These are phyloP conservation scores for Licmophora abbreviata DNA, from an alignment of 108 stramenopile genomes.

Conservation along the genomic window DNA sequence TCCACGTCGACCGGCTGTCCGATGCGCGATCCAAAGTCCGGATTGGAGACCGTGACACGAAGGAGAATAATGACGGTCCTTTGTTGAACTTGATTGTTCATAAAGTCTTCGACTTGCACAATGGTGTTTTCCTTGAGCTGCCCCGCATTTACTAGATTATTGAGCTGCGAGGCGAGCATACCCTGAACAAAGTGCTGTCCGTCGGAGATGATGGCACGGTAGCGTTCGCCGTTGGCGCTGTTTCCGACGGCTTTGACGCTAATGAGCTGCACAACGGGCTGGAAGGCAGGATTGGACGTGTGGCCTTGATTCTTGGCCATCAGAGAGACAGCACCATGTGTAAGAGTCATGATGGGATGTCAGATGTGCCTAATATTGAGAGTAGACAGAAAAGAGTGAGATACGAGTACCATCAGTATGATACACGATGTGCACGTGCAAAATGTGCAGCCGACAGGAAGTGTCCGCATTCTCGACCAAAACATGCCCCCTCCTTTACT, in stretches of 20 bases:
- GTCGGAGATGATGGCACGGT: slow-evolving; percentile 72
- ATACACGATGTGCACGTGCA: too few relatives aligned
- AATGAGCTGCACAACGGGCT: slow-evolving; percentile 48
- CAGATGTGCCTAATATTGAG: too few relatives aligned
- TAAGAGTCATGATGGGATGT: slow-evolving; percentile 44
- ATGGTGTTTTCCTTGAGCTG: slow-evolving; percentile 37
- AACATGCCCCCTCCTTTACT: too few relatives aligned
- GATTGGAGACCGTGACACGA: slow-evolving; percentile 21
- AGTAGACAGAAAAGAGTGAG: too few relatives aligned
- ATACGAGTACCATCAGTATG: too few relatives aligned
- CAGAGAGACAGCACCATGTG: slow-evolving; percentile 18
- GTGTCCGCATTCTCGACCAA: too few relatives aligned
- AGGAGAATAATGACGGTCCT: slow-evolving; percentile 75
- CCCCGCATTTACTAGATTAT: slow-evolving; percentile 40
- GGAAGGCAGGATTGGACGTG: slow-evolving; percentile 30
- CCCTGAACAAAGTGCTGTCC: slow-evolving; percentile 71
- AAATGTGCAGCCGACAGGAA: too few relatives aligned
- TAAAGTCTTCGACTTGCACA: slow-evolving; percentile 55
- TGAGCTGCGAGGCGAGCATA: slow-evolving; percentile 91
- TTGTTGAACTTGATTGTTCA: slow-evolving; percentile 68
- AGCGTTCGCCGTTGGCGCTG: slow-evolving; percentile 16
- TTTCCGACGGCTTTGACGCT: slow-evolving; percentile 36
- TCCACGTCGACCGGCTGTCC: slow-evolving; percentile 58
- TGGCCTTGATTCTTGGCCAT: slow-evolving; percentile 18
- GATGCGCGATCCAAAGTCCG: slow-evolving; percentile 35